Conservation (phyloP, 2,329 filamentous ascomycete species). For the Colletotrichum phormii region DNA sequence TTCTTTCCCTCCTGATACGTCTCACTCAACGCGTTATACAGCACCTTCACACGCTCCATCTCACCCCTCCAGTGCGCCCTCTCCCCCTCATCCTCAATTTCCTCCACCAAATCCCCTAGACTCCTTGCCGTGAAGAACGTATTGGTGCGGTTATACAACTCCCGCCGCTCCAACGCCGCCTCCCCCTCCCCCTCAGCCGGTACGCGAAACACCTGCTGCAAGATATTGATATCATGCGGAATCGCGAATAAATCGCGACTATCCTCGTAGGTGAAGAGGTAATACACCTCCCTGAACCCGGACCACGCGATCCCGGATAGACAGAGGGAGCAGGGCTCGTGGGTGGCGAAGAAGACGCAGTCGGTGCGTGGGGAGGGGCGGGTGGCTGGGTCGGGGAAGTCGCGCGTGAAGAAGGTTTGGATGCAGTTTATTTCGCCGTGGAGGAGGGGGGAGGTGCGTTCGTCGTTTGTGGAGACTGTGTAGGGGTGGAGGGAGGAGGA, state of each 20-base stretch:
- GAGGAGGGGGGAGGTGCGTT: conserved; percentile 64
- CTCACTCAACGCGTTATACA: conserved; percentile 59
- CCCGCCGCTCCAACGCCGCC: conserved; percentile 50
- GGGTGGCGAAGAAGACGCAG: conserved; percentile 69
- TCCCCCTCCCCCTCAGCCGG: conserved; percentile 50
- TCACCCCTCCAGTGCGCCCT: conserved; percentile 50
- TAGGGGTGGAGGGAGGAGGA: conserved; percentile 53
- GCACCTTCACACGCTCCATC: conserved; percentile 59
- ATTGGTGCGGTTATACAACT: conserved; percentile 66
- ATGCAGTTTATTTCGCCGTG: conserved; percentile 73
- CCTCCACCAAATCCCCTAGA: conserved; percentile 52
- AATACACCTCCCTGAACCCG: conserved; percentile 67
- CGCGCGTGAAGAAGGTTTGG: conserved; percentile 63
- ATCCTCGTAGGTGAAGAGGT: conserved; percentile 70
- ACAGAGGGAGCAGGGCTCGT: conserved; percentile 70
- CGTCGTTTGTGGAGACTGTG: conserved; percentile 67
- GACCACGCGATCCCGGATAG: conserved; percentile 69
- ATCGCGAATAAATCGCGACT: conserved; percentile 66
- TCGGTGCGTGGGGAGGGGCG: conserved; percentile 55
- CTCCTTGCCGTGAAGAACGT: conserved; percentile 64
- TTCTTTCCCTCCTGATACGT: conserved; percentile 62
- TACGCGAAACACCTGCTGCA: conserved; percentile 66
- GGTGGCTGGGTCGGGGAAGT: conserved; percentile 46
- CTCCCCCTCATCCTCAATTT: conserved; percentile 50
- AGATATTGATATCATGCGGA: conserved; percentile 68